A percentile compares a stretch with the other conserved stretches of the same genome.
Conservation (phyloP, 176 grass and related monocot species). For the Carex littledalei region DNA sequence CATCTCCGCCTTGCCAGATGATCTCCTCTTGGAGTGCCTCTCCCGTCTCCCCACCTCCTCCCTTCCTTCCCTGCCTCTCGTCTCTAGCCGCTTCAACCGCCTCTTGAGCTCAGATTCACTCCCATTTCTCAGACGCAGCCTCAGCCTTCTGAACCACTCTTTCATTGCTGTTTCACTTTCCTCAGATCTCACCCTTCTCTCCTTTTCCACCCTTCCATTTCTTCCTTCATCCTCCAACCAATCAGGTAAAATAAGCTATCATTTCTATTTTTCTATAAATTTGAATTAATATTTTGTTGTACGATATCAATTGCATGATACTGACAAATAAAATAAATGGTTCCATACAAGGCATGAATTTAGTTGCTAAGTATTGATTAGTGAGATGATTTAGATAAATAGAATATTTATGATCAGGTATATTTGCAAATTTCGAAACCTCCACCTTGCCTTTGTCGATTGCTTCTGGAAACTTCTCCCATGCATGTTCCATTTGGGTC, state of each 20-base stretch:
- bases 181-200: slow-evolving; percentile 15
- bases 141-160: slow-evolving; percentile 39
- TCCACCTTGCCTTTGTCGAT: slow-evolving; percentile 24
- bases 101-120: slow-evolving; percentile 37
- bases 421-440: not conserved
- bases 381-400: not conserved
- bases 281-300: not conserved
- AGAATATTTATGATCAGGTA: not conserved
- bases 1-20: slow-evolving; percentile 48
- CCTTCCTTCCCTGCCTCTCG: slow-evolving; percentile 38
- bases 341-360: not conserved
- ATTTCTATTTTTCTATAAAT: not conserved
- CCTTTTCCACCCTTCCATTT: slow-evolving; percentile 32
- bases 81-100: slow-evolving; percentile 53
- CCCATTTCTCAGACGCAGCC: slow-evolving; percentile 47
- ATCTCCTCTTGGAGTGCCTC: slow-evolving; percentile 71
- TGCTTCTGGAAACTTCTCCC: slow-evolving; percentile 33
- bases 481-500: slow-evolving; percentile 54
- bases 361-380: not conserved
- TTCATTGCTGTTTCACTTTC: slow-evolving; percentile 43
- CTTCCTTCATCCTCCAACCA: not conserved
- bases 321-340: too few species aligned
- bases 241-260: not conserved
- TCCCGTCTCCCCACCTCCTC: slow-evolving; percentile 40
- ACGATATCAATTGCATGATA: not conserved